A percentile compares a stretch with the other conserved stretches of the same genome.
phyloP scores from a whole-genome alignment of 257 asterid genomes.

The Hygrophila difformis region DNA sequence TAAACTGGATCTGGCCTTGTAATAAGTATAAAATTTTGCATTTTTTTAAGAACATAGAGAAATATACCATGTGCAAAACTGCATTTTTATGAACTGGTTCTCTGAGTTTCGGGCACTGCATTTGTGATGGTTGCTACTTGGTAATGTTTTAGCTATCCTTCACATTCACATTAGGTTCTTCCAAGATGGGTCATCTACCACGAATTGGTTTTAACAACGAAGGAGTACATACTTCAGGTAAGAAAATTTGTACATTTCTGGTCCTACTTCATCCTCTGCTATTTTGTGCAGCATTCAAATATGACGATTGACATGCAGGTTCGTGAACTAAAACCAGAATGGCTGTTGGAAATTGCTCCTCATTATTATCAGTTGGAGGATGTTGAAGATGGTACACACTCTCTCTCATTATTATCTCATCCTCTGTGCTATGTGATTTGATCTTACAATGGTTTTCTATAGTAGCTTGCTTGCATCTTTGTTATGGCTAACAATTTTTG shows the following conservation, averaged over 20 bases:
- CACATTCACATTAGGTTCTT: constrained; percentile 33
- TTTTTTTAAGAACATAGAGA: too few species aligned
- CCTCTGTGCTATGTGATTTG: not conserved
- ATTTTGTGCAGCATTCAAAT: not conserved
- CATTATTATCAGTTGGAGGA: constrained; percentile 82
- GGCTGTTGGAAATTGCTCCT: constrained; percentile 92
- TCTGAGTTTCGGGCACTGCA: too few species aligned
- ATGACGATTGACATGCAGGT: constrained; percentile 33
- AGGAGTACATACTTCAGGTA: constrained; percentile 94
- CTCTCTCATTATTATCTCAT: constrained; percentile 12
- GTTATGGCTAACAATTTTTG: not conserved
- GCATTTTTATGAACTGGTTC: too few species aligned
- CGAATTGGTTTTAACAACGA: constrained; percentile 79
- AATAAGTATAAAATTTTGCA: too few species aligned
- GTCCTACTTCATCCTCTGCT: not conserved
- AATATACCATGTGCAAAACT: too few species aligned
- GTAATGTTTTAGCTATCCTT: too few species aligned
- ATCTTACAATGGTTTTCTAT: not conserved
- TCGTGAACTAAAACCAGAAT: constrained; percentile 83
- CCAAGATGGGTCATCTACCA: constrained; percentile 94
- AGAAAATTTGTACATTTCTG: not conserved
- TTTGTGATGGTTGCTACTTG: too few species aligned
- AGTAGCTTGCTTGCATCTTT: not conserved
- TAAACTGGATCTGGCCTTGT: too few species aligned
- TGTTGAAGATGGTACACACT: constrained; percentile 61